A percentile compares a stretch with the other conserved stretches of the same genome.
phyloP scores from a whole-genome alignment of 1,284 basidiomycete genomes.

The Wallemia mellicola region DNA sequence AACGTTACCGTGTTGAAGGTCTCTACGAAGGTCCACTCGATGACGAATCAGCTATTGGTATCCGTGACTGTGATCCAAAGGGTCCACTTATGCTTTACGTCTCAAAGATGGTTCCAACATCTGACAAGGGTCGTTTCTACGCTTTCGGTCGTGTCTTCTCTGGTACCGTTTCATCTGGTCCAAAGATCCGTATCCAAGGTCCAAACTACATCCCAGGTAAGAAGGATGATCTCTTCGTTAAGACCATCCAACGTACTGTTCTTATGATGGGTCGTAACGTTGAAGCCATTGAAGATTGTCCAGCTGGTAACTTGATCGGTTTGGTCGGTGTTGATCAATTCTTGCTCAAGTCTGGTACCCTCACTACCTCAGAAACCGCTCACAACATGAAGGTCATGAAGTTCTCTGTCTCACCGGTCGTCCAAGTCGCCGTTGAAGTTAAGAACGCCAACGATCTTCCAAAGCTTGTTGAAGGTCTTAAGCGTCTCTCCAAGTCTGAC shows the following conservation, averaged over 20 bases:
- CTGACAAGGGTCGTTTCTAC: slow-evolving; percentile 99
- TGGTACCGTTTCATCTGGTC: slow-evolving; percentile 83
- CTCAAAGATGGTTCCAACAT: slow-evolving; percentile 99
- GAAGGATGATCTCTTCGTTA: slow-evolving; percentile 96
- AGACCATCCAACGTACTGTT: slow-evolving; percentile 94
- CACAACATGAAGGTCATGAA: slow-evolving; percentile 99
- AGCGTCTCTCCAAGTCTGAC: slow-evolving; percentile 98
- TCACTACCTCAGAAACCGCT: slow-evolving; percentile 89
- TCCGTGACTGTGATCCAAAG: slow-evolving; percentile 92
- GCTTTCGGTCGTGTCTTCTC: slow-evolving; percentile 99
- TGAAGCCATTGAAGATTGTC: slow-evolving; percentile 97
- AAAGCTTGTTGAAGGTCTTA: slow-evolving; percentile 98
- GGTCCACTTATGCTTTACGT: slow-evolving; percentile 94
- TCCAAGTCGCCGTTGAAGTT: slow-evolving; percentile 96
- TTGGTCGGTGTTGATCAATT: slow-evolving; percentile 99
- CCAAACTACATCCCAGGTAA: slow-evolving; percentile 96
- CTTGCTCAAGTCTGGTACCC: slow-evolving; percentile 95
- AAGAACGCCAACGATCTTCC: slow-evolving; percentile 98
- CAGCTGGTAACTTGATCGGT: slow-evolving; percentile 94
- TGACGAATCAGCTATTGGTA: slow-evolving; percentile 94
- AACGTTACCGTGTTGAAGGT: slow-evolving; percentile 96
- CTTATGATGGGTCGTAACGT: slow-evolving; percentile 99
- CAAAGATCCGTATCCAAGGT: slow-evolving; percentile 97
- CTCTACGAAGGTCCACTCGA: slow-evolving; percentile 99
- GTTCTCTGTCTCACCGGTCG: slow-evolving; percentile 98